Evolutionary conservation across 2,329 filamentous ascomycete species (phyloP).

Genomic region (Simplicillium aogashimaense): DNA sequence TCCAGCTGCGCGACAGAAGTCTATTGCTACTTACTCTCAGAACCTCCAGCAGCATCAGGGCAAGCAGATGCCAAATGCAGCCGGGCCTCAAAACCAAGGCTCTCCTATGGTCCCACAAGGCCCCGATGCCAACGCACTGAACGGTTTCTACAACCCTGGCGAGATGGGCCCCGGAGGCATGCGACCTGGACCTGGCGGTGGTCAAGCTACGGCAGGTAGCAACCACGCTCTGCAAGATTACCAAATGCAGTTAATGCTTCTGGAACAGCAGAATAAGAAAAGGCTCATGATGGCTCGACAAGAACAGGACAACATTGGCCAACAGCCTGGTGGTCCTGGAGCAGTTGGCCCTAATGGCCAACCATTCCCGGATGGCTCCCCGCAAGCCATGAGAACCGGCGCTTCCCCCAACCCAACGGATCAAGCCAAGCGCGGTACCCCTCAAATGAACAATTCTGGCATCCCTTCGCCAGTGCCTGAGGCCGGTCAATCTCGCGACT

Average conservation of each 20-base stretch:
- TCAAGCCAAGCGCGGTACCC: constrained; percentile 69
- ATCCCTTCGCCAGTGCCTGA: constrained; percentile 66
- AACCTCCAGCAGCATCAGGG: constrained; percentile 76
- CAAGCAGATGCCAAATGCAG: constrained; percentile 64
- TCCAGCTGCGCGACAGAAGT: constrained; percentile 64
- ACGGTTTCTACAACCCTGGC: constrained; percentile 52
- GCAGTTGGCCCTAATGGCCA: constrained; percentile 49
- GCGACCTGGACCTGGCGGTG: constrained; percentile 40
- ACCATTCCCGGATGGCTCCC: constrained; percentile 59
- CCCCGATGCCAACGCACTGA: constrained; percentile 50
- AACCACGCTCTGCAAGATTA: constrained; percentile 81
- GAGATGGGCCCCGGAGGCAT: constrained; percentile 53
- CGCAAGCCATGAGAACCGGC: constrained; percentile 56
- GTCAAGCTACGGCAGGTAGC: constrained; percentile 40
- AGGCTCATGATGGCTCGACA: constrained; percentile 73
- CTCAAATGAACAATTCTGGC: constrained; percentile 59
- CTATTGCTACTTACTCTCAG: constrained; percentile 79
- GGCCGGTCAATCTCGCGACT: constrained; percentile 54
- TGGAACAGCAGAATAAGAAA: constrained; percentile 85
- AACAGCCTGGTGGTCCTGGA: constrained; percentile 38
- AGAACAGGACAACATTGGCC: constrained; percentile 56
- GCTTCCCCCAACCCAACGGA: constrained; percentile 70
- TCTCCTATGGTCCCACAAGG: constrained; percentile 75
- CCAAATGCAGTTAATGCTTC: constrained; percentile 80
- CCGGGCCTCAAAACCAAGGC: constrained; percentile 63